A percentile compares a stretch with the other conserved stretches of the same genome.
These are phyloP conservation scores for Acacia confusa DNA, from an alignment of 306 rosid species.

Conservation along the genomic window DNA sequence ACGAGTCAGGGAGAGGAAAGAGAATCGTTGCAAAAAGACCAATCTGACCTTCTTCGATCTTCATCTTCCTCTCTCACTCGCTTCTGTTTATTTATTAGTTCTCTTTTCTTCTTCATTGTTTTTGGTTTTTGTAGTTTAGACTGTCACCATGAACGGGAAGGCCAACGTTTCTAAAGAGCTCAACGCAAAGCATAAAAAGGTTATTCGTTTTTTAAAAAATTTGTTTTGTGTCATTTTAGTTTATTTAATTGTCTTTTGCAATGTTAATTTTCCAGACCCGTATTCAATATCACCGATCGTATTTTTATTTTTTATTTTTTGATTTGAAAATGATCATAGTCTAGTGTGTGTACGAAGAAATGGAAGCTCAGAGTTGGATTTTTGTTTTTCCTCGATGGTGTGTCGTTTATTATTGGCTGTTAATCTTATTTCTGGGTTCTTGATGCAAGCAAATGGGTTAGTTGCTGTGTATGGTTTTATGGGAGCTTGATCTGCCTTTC, in stretches of 20 bases:
- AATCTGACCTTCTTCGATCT: slow-evolving; percentile 55
- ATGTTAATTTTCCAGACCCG: background rate
- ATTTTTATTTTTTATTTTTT: slow-evolving; percentile 7
- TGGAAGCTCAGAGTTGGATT: slow-evolving; percentile 9
- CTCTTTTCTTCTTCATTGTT: background rate
- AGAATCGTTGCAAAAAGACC: slow-evolving; percentile 46
- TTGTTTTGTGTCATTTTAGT: slow-evolving; percentile 13
- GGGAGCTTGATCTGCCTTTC: slow-evolving; percentile 41
- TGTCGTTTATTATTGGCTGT: background rate
- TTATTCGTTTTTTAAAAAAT: background rate
- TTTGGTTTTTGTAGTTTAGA: background rate
- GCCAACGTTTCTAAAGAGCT: slow-evolving; percentile 96
- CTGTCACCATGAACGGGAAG: slow-evolving; percentile 84
- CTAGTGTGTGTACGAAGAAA: slow-evolving; percentile 17
- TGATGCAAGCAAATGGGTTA: slow-evolving; percentile 20
- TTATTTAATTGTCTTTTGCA: background rate
- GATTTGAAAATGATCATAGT: slow-evolving; percentile 27
- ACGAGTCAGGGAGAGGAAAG: slow-evolving; percentile 22
- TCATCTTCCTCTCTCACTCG: slow-evolving; percentile 49
- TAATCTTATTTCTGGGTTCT: background rate
- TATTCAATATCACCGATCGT: slow-evolving; percentile 19
- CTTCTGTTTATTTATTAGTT: background rate
- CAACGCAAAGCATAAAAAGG: slow-evolving; percentile 95
- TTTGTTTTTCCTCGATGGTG: background rate
- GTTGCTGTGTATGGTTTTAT: slow-evolving; percentile 6